These are phyloP conservation scores for Batkoa obscura DNA, from an alignment of 371 early-diverging fungal genomes.

Conservation along the genomic window DNA sequence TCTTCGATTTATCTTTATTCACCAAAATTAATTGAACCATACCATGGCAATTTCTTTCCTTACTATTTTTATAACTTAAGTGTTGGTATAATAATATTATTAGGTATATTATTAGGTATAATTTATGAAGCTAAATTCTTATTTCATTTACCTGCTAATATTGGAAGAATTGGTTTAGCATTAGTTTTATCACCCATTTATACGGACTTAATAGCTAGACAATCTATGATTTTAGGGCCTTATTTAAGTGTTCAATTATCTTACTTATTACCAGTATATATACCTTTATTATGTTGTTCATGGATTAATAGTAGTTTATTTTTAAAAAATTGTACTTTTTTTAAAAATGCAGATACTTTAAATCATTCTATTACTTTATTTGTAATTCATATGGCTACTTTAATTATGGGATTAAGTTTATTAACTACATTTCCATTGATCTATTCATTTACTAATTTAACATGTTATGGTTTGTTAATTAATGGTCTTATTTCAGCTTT, in stretches of 20 bases:
- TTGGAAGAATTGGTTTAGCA: neutral
- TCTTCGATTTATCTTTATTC: neutral
- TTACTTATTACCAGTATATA: neutral
- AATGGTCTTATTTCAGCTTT: neutral
- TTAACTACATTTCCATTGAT: neutral
- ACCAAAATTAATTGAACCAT: conserved; percentile 1
- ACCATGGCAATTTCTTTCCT: conserved; percentile 3
- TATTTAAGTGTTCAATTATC: neutral
- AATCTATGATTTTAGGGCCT: neutral
- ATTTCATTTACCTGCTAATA: neutral
- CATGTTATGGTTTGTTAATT: neutral
- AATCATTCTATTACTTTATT: neutral
- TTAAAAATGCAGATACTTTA: conserved; percentile 2
- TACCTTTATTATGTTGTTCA: neutral
- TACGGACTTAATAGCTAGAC: neutral
- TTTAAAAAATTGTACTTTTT: neutral
- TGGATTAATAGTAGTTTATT: conserved; percentile 1
- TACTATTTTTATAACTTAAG: neutral
- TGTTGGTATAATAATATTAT: neutral
- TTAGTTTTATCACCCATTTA: neutral
- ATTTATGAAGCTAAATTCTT: neutral
- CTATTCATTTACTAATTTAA: neutral
- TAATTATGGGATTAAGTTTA: neutral
- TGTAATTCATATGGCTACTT: neutral
- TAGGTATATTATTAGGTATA: neutral